phyloP scores from a whole-genome alignment of 78 protist genomes.

The Dictyostelium intermedium region DNA sequence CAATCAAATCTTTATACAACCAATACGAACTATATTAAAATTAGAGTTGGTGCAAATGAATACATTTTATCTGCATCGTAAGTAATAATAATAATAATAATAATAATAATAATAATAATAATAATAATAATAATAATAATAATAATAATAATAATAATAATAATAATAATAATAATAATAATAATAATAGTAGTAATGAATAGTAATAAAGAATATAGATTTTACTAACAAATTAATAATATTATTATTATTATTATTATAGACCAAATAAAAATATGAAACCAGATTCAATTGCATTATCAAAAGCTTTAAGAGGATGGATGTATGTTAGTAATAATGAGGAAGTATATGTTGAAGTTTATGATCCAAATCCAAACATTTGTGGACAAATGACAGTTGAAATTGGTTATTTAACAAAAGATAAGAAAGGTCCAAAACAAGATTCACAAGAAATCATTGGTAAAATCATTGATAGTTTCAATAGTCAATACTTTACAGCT shows the following conservation, averaged over 20 bases:
- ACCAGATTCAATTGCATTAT: conserved; percentile 33
- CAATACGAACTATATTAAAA: conserved; percentile 18
- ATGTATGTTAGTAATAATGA: conserved; percentile 11
- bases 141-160: conserved; percentile 3
- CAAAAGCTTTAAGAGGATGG: conserved; percentile 57
- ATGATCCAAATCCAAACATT: conserved; percentile 29
- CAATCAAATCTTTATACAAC: background rate
- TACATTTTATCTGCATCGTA: conserved; percentile 32
- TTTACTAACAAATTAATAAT: background rate
- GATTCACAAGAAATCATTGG: conserved; percentile 5
- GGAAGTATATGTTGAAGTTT: background rate
- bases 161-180: background rate
- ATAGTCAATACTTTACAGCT: conserved; percentile 1
- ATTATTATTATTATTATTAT: too few species aligned
- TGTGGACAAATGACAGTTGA: conserved; percentile 18
- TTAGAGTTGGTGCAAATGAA: background rate
- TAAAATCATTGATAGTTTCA: background rate
- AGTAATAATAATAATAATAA: conserved; percentile 3
- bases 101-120: conserved; percentile 3
- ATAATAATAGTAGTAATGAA: background rate
- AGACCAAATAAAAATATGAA: background rate
- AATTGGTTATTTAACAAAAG: conserved; percentile 28
- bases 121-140: conserved; percentile 3
- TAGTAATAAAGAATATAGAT: background rate
- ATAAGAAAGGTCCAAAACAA: background rate